Conservation (phyloP, 495 filamentous ascomycete species). For the Paragyromitra xinjiangensis region DNA sequence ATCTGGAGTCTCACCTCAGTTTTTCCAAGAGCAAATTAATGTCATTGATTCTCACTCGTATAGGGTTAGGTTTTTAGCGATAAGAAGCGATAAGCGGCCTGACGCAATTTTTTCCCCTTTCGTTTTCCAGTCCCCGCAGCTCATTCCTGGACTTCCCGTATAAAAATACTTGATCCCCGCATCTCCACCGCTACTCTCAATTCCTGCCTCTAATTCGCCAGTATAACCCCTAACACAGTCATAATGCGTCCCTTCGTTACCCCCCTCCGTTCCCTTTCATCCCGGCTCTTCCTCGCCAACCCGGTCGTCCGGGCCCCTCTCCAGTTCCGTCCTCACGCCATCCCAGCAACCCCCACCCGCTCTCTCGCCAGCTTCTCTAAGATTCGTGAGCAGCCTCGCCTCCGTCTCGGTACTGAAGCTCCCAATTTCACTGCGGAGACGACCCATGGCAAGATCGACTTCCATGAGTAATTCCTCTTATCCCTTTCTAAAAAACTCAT, state of each 20-base stretch:
- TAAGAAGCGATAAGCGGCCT: slow-evolving; percentile 5
- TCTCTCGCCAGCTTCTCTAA: slow-evolving; percentile 4
- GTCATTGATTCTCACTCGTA: slow-evolving; percentile 13
- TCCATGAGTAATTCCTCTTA: slow-evolving; percentile 61
- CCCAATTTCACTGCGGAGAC: slow-evolving; percentile 74
- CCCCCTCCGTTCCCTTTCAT: slow-evolving; percentile 38
- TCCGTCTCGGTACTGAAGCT: slow-evolving; percentile 69
- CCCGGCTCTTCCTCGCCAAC: slow-evolving; percentile 24
- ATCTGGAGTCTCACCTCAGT: too few species aligned
- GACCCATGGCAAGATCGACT: slow-evolving; percentile 73
- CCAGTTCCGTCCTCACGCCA: slow-evolving; percentile 18
- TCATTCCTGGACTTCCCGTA: not conserved
- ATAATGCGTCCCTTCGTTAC: slow-evolving; percentile 37
- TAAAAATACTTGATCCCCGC: slow-evolving; percentile 11
- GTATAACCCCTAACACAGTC: not conserved
- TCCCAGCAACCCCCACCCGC: not conserved
- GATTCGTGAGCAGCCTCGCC: slow-evolving; percentile 66
- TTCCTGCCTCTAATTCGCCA: not conserved
- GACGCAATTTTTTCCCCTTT: slow-evolving; percentile 13
- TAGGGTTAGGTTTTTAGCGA: slow-evolving; percentile 18
- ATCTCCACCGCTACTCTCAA: not conserved
- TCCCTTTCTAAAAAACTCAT: not conserved
- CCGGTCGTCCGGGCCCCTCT: slow-evolving; percentile 32
- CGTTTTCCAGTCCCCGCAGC: not conserved
- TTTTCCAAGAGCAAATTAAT: not conserved